These are phyloP conservation scores for Penicillium glabrum DNA, from an alignment of 2,329 filamentous ascomycete species.

Conservation along the genomic window DNA sequence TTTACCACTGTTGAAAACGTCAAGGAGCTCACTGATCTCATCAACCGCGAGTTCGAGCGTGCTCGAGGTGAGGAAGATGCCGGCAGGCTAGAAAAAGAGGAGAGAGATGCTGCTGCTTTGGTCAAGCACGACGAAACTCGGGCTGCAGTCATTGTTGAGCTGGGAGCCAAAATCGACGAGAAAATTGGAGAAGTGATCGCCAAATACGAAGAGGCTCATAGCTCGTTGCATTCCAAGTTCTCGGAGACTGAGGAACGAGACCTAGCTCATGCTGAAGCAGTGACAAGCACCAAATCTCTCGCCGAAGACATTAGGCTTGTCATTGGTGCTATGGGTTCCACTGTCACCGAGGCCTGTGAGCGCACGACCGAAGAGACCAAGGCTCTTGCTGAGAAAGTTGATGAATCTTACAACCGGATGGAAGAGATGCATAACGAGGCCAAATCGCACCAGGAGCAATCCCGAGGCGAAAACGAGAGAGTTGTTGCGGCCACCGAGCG, in stretches of 20 bases:
- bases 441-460: constrained; percentile 78
- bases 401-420: constrained; percentile 72
- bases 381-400: constrained; percentile 79
- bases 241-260: constrained; percentile 73
- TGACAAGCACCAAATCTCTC: constrained; percentile 73
- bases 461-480: constrained; percentile 76
- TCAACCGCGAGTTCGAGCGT: constrained; percentile 86
- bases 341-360: constrained; percentile 78
- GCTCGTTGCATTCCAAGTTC: constrained; percentile 69
- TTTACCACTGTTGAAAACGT: constrained; percentile 59
- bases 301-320: constrained; percentile 85
- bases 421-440: constrained; percentile 71
- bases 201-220: constrained; percentile 86
- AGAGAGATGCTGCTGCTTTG: constrained; percentile 54
- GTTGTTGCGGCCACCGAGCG: constrained; percentile 71
- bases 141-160: constrained; percentile 53
- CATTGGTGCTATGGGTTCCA: constrained; percentile 79
- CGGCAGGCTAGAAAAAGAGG: constrained; percentile 74
- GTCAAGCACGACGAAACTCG: constrained; percentile 63
- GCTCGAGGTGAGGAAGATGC: constrained; percentile 76
- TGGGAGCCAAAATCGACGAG: constrained; percentile 65
- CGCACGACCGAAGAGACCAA: constrained; percentile 86
- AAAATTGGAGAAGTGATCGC: constrained; percentile 77
- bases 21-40: constrained; percentile 69
- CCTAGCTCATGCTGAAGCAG: constrained; percentile 68